A percentile compares a stretch with the other conserved stretches of the same genome.
Conservation (phyloP, 1,139 yeast species). For the Hemisphaericaspora subhashii region DNA sequence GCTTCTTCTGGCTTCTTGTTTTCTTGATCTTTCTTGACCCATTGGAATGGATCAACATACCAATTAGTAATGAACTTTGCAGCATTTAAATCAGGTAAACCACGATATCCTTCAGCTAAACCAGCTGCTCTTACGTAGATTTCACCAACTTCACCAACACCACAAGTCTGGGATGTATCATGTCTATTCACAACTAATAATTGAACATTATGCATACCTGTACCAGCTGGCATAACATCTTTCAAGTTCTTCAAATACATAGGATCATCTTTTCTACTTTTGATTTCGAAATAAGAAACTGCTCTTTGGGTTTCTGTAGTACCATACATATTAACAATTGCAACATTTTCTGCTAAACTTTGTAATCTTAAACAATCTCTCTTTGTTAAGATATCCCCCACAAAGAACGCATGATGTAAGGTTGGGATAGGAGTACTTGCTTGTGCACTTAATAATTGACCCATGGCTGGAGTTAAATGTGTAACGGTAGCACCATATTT, state of each 20-base stretch:
- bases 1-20: slow-evolving; percentile 35
- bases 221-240: slow-evolving; percentile 98
- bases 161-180: slow-evolving; percentile 87
- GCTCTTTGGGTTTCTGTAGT: slow-evolving; percentile 99
- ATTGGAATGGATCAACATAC: slow-evolving; percentile 67
- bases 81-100: slow-evolving; percentile 82
- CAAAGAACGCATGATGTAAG: slow-evolving; percentile 95
- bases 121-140: slow-evolving; percentile 98
- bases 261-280: slow-evolving; percentile 68
- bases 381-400: slow-evolving; percentile 95
- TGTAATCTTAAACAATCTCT: slow-evolving; percentile 94
- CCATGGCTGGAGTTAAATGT: slow-evolving; percentile 99
- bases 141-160: slow-evolving; percentile 98
- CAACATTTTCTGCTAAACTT: slow-evolving; percentile 84
- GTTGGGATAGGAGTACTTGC: slow-evolving; percentile 87
- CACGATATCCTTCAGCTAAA: slow-evolving; percentile 92
- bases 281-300: slow-evolving; percentile 89
- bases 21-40: slow-evolving; percentile 56
- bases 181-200: slow-evolving; percentile 88
- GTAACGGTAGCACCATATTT: slow-evolving; percentile 91
- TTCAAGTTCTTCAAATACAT: slow-evolving; percentile 79
- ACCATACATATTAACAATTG: slow-evolving; percentile 97
- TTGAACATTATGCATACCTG: slow-evolving; percentile 95
- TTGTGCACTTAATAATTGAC: slow-evolving; percentile 93
- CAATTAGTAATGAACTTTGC: slow-evolving; percentile 88